Evolutionary conservation across 768 basidiomycete species (phyloP), one percentile per base, ranked within the genome.

Genomic region (Phaeotremella skinneri): DNA sequence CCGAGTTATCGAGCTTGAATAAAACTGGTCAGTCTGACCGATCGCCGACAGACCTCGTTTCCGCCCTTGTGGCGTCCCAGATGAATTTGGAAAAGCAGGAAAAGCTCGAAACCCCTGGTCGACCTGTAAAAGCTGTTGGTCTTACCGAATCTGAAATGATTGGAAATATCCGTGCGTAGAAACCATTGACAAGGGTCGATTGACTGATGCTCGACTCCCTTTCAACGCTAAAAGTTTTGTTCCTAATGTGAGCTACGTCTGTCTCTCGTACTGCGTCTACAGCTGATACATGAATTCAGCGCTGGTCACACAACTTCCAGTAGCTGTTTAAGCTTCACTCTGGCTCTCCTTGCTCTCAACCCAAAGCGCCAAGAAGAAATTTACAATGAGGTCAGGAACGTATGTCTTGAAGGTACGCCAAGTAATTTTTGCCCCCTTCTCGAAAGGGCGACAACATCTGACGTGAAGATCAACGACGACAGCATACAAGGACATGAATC

Each of bases 401-500:
- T 50, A 5, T 50, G 49, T 27, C 49, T 26, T 26, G 49, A 50
- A 7, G 49, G 49, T 9, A 25, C 23, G 21, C 49, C 26, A 16
- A 27, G 49, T 27, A 29, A 50, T 50, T 11, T 21, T 29, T 29
- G 7, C 26, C 49, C 47, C n/a, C 9, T n/a, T 9, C 9, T 7
- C 21, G n/a, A 50, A 50, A 23, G 49, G 17, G 14, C 21, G 30
- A 9, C 26, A 45, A 45, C 43, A 20, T 14, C 43, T 23, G 7
- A 4, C 20, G 21, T 7, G 37, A 13, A 41, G 37, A 13, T 41
- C 13, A 41, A 13, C 13, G 13, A n/a, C 37, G 37, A 13, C 30
- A 66, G 64, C 55, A 14, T 69, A 69, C 62, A 57, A 55, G 7
- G 59, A 67, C 27, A 41, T 69, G 55, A 41, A 43, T 7, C 11